phyloP scores from a whole-genome alignment of 805 yeast genomes.

The Monosporozyma servazzii region DNA sequence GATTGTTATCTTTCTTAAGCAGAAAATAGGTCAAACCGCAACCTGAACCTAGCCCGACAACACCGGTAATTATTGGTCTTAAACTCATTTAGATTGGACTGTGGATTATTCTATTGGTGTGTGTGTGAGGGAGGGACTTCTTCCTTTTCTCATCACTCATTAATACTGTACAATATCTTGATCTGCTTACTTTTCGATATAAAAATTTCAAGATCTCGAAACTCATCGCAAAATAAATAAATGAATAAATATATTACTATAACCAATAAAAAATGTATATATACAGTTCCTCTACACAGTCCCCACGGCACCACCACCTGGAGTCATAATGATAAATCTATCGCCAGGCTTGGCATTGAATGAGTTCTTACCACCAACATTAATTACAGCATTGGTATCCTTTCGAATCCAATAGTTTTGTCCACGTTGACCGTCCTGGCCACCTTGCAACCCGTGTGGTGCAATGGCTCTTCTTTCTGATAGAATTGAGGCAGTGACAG shows the following conservation, averaged over 20 bases:
- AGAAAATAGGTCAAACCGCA: constrained; percentile 29
- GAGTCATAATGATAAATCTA: constrained; percentile 56
- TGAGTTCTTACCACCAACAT: constrained; percentile 66
- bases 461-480: constrained; percentile 79
- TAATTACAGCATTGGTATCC: constrained; percentile 29
- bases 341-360: constrained; percentile 53
- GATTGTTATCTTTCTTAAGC: constrained; percentile 23
- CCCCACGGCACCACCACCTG: constrained; percentile 87
- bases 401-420: constrained; percentile 44
- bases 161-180: neutral
- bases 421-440: constrained; percentile 68
- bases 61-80: constrained; percentile 11
- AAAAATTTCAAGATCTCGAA: neutral
- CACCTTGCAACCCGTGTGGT: constrained; percentile 85
- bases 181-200: neutral
- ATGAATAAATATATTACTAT: neutral
- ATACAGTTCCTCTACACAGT: neutral
- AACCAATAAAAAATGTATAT: neutral
- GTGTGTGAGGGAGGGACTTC: no score
- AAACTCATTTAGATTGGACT: neutral
- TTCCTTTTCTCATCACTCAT: neutral
- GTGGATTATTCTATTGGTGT: neutral
- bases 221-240: neutral
- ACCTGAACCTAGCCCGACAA: constrained; percentile 25
- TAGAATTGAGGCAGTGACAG: constrained; percentile 67